phyloP scores from a whole-genome alignment of 2,329 filamentous ascomycete species.

The Coccinonectria pachysandricola region DNA sequence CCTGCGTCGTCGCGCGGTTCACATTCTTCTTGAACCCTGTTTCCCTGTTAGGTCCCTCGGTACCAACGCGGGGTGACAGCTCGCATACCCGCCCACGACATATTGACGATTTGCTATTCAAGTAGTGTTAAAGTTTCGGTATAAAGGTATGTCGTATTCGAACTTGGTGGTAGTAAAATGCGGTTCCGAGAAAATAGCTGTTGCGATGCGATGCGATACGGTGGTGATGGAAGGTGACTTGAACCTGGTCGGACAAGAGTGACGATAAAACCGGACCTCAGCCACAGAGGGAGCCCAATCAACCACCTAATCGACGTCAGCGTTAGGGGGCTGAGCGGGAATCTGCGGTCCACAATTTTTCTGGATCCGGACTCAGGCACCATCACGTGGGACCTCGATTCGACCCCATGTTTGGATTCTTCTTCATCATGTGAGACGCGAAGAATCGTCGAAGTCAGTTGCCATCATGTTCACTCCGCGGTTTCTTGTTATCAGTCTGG shows the following conservation, averaged over 20 bases:
- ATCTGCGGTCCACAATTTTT: slow-evolving; percentile 5
- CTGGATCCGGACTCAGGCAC: slow-evolving; percentile 18
- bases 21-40: slow-evolving; percentile 72
- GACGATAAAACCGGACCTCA: slow-evolving; percentile 23
- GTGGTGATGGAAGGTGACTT: slow-evolving; percentile 11
- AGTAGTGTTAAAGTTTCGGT: slow-evolving; percentile 2
- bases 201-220: slow-evolving; percentile 4
- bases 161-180: slow-evolving; percentile 5
- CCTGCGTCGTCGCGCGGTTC: slow-evolving; percentile 96
- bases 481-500: slow-evolving; percentile 76
- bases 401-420: slow-evolving; percentile 2
- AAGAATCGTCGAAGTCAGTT: slow-evolving; percentile 7
- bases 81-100: slow-evolving; percentile 61
- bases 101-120: slow-evolving; percentile 26
- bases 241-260: slow-evolving; percentile 16
- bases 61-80: slow-evolving; percentile 16
- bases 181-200: slow-evolving; percentile 9
- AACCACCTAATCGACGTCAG: slow-evolving; percentile 24
- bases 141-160: slow-evolving; percentile 5
- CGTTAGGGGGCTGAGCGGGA: slow-evolving; percentile 12
- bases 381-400: slow-evolving; percentile 9
- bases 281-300: slow-evolving; percentile 23
- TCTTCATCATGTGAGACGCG: slow-evolving; percentile 2
- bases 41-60: slow-evolving; percentile 20
- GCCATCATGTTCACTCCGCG: slow-evolving; percentile 31